Conservation (phyloP, 2,329 filamentous ascomycete genomes). For the Sporothrix phasma region DNA sequence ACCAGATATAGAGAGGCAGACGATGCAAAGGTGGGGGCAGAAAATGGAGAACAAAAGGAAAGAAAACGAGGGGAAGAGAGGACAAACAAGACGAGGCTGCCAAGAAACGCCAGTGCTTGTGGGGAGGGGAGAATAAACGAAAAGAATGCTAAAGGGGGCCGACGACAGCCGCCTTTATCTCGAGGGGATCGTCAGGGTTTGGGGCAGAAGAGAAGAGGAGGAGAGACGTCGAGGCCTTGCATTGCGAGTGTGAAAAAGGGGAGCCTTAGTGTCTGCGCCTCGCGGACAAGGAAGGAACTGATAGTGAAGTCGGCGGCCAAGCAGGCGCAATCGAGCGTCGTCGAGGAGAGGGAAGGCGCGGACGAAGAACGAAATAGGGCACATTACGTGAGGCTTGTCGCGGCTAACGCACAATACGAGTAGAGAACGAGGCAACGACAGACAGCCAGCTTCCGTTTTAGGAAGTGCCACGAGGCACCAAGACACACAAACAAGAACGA, state of each 20-base stretch:
- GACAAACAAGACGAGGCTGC: constrained; percentile 11
- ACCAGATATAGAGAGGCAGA: neutral
- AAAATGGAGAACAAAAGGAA: neutral
- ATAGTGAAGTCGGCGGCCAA: neutral
- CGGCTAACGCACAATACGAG: constrained; percentile 1
- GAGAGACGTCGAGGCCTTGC: neutral
- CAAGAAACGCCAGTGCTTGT: constrained; percentile 9
- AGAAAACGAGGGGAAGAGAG: neutral
- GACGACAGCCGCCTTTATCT: constrained; percentile 9
- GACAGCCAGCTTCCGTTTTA: constrained; percentile 10
- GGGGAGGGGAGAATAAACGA: neutral
- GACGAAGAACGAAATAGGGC: neutral
- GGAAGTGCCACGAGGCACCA: constrained; percentile 5
- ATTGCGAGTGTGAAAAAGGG: neutral
- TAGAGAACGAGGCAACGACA: neutral
- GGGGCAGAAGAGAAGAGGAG: neutral
- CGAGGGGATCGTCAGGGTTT: neutral
- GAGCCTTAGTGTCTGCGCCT: neutral
- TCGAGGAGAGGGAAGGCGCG: neutral
- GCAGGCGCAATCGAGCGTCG: constrained; percentile 3
- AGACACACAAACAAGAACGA: neutral
- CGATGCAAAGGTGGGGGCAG: neutral
- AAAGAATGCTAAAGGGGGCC: neutral
- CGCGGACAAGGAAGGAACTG: neutral
- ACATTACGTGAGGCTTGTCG: constrained; percentile 9